These are phyloP conservation scores for Colletotrichum lini DNA, from an alignment of 2,329 filamentous ascomycete species.

Conservation along the genomic window DNA sequence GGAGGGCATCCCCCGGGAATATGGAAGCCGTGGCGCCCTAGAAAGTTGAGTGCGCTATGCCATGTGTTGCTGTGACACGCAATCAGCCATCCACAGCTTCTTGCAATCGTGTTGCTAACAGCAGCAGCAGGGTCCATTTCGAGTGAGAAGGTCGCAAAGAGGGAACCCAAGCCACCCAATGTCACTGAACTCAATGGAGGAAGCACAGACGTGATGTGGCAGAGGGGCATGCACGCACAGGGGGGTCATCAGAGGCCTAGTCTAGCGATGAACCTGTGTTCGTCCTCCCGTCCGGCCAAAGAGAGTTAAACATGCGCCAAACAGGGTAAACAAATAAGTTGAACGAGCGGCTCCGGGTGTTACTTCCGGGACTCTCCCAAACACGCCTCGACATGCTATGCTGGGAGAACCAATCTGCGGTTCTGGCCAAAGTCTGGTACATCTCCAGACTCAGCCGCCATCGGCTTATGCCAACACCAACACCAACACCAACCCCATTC, in stretches of 20 bases:
- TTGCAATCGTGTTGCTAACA: too few relatives aligned
- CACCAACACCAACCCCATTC: too few relatives aligned
- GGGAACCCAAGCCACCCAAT: background rate
- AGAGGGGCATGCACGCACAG: too few relatives aligned
- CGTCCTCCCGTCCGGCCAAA: background rate
- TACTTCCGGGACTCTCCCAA: background rate
- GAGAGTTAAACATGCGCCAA: background rate
- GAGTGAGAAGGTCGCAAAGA: background rate
- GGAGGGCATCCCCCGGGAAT: background rate
- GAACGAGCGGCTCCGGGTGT: too few relatives aligned
- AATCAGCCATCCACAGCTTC: background rate
- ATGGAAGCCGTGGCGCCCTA: background rate
- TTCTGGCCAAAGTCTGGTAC: background rate
- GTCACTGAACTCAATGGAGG: background rate
- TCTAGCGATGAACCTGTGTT: background rate
- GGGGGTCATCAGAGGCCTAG: background rate
- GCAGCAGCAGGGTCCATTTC: background rate
- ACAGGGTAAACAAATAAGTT: background rate
- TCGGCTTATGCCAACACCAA: too few relatives aligned
- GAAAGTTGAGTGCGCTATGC: too few relatives aligned
- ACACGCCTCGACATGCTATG: slow-evolving; percentile 16
- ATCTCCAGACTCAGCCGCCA: too few relatives aligned
- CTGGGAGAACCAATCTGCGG: too few relatives aligned
- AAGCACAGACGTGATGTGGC: background rate
- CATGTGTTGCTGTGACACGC: too few relatives aligned